Evolutionary conservation across 257 asterid genomes (phyloP), one percentile per base, ranked within the genome.

Genomic region (Nicotiana benthamiana): DNA sequence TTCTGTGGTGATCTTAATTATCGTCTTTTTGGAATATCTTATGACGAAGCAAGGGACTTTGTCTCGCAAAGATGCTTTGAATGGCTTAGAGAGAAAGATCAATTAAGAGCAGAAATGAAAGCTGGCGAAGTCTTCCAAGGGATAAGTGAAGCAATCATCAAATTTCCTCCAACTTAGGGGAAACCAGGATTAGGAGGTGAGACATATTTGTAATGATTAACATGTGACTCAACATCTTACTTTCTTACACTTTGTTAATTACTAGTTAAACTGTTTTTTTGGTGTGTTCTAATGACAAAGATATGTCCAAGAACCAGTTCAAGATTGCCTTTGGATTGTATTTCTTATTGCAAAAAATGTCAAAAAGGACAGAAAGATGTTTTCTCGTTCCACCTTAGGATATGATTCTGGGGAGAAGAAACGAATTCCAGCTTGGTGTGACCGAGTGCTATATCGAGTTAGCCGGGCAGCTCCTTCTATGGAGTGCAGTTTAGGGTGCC

Each of bases 361-460:
- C 5, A 43, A 24, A 43, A 74, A 48, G 3, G 24, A 74, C 61
- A 48, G 43, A 74, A 72, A 34, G 18, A 2, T 20, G 18, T 46
- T 79, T 53, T 62, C 3, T 52, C 22, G 64, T 78, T 70, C 46
- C 51, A 75, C 53, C 60, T 81, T 79, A 96, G 99, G 99, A 36
- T 96, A 96, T 89, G 99, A 96, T 72, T 94, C 99, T 63, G 98
- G 99, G 0, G 99, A 96, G 88, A 96, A 96, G 92, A 96, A 96
- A 81, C 82, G 98, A 40, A 96, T 94, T 82, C 99, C 98, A 8
- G 99, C 99, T 16, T 96, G 99, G 99, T 96, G 99, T 77, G 98
- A 94, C 64, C 84, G 99, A 85, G 87, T 96, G 70, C 81, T 96
- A 4, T 96, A 96, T 76, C 89, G 98, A 74, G 98, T 94, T 82